Percentiles rank a stretch among this genome's conserved stretches.
Evolutionary conservation across 202 grass and related monocot genomes (phyloP).

Genomic region (Schoenoplectus triqueter): DNA sequence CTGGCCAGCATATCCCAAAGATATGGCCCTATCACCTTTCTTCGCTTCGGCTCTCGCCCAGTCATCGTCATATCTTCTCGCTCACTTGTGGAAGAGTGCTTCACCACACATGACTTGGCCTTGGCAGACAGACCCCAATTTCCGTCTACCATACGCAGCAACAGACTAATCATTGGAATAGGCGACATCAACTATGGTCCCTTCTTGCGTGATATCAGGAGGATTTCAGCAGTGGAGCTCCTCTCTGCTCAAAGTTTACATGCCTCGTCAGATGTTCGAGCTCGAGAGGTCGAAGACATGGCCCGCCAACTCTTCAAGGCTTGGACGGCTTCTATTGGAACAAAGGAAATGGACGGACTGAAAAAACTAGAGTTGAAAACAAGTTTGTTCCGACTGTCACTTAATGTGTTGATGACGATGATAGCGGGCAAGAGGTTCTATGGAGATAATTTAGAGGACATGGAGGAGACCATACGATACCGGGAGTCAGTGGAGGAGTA

Average conservation of each 20-base stretch:
- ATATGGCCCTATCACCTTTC: constrained; percentile 40
- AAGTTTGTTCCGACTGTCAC: constrained; percentile 51
- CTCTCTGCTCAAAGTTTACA: constrained; percentile 38
- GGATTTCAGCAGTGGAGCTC: constrained; percentile 54
- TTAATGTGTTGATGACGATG: constrained; percentile 54
- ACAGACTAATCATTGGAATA: constrained; percentile 39
- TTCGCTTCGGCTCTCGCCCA: constrained; percentile 45
- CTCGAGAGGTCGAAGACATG: constrained; percentile 32
- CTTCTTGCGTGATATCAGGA: constrained; percentile 50
- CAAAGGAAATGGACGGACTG: too few species aligned
- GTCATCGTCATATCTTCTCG: constrained; percentile 51
- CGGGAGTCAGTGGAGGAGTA: constrained; percentile 47
- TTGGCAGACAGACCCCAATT: constrained; percentile 53
- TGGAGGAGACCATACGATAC: constrained; percentile 42
- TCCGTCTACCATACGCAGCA: constrained; percentile 30
- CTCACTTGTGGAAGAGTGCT: constrained; percentile 44
- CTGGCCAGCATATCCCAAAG: constrained; percentile 40
- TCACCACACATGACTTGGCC: constrained; percentile 35
- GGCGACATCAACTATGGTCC: constrained; percentile 47
- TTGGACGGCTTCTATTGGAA: constrained; percentile 6
- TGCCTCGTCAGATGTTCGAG: constrained; percentile 42
- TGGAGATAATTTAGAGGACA: constrained; percentile 39
- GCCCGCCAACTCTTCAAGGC: constrained; percentile 7
- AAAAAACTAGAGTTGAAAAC: constrained; percentile 49
- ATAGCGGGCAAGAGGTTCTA: constrained; percentile 35